These are phyloP conservation scores for Groenewaldozyma sp. DNA, from an alignment of 1,139 yeast genomes.

Conservation along the genomic window DNA sequence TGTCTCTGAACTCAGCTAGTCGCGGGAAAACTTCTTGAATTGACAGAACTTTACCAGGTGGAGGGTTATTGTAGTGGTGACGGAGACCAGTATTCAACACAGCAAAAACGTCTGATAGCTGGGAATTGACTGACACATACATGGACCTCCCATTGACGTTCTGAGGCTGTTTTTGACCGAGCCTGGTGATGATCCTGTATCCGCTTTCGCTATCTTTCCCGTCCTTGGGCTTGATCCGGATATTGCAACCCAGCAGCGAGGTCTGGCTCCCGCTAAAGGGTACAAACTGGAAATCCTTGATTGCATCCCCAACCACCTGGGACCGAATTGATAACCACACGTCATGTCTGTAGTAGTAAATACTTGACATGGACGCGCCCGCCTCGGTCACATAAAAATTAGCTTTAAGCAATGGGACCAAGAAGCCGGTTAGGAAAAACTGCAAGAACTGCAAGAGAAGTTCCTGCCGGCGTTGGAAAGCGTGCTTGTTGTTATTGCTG, in stretches of 20 bases:
- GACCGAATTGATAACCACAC: conserved; percentile 45
- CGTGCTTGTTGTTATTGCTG: conserved; percentile 12
- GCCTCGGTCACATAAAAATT: conserved; percentile 62
- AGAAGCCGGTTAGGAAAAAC: conserved; percentile 50
- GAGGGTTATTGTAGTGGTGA: too few relatives aligned
- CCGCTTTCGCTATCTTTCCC: conserved; percentile 7
- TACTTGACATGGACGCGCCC: conserved; percentile 30
- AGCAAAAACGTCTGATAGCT: conserved; percentile 20
- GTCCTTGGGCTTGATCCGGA: conserved; percentile 16
- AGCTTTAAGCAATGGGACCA: conserved; percentile 41
- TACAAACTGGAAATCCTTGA: not conserved
- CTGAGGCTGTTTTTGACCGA: conserved; percentile 8
- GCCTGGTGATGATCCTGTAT: conserved; percentile 11
- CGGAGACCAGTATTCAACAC: conserved; percentile 12
- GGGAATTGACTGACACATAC: conserved; percentile 22
- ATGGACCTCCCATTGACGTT: conserved; percentile 2
- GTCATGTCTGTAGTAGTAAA: conserved; percentile 49
- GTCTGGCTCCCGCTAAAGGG: not conserved
- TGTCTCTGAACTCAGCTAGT: conserved; percentile 14
- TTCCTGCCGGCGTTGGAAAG: conserved; percentile 16
- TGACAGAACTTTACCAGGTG: conserved; percentile 8
- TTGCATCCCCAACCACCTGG: conserved; percentile 13
- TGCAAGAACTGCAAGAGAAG: conserved; percentile 37
- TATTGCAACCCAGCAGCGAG: conserved; percentile 26
- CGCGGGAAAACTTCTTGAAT: conserved; percentile 11